Evolutionary conservation across 768 basidiomycete species (phyloP).

Genomic region (Auriscalpium vulgare): DNA sequence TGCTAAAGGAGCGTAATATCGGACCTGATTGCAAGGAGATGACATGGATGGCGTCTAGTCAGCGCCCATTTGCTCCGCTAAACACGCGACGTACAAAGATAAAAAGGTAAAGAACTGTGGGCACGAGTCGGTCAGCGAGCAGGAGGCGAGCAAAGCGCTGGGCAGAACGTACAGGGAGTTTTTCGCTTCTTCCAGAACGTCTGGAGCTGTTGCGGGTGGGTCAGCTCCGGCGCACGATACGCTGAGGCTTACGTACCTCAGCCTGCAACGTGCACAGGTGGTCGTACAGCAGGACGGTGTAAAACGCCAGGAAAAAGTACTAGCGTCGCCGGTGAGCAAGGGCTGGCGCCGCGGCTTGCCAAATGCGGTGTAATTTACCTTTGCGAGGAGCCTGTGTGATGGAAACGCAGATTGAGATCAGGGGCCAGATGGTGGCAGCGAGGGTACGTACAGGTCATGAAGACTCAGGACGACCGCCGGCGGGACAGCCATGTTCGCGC

Average conservation of each 20-base stretch:
- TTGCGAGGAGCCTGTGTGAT: no score
- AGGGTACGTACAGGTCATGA: no score
- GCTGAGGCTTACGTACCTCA: conserved; percentile 1
- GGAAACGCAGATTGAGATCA: no score
- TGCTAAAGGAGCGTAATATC: conserved; percentile 10
- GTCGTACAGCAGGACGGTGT: conserved; percentile 11
- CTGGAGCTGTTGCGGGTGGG: conserved; percentile 2
- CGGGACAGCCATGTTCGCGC: no score
- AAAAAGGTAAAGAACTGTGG: conserved; percentile 11
- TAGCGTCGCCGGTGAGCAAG: neutral
- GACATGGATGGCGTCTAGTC: neutral
- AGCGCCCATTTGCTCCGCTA: neutral
- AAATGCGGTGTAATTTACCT: no score
- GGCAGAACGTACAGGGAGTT: conserved; percentile 4
- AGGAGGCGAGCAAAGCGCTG: neutral
- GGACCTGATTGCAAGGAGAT: neutral
- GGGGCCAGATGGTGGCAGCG: no score
- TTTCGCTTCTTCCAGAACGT: conserved; percentile 15
- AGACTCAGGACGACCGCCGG: no score
- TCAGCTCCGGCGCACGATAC: neutral
- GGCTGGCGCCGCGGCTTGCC: no score
- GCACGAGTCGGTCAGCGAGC: no score
- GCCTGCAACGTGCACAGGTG: conserved; percentile 8
- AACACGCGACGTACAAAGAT: conserved; percentile 1
- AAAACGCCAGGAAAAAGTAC: conserved; percentile 14